These are phyloP conservation scores for Mucor circinelloides DNA, from an alignment of 371 early-diverging fungal genomes.

Conservation along the genomic window DNA sequence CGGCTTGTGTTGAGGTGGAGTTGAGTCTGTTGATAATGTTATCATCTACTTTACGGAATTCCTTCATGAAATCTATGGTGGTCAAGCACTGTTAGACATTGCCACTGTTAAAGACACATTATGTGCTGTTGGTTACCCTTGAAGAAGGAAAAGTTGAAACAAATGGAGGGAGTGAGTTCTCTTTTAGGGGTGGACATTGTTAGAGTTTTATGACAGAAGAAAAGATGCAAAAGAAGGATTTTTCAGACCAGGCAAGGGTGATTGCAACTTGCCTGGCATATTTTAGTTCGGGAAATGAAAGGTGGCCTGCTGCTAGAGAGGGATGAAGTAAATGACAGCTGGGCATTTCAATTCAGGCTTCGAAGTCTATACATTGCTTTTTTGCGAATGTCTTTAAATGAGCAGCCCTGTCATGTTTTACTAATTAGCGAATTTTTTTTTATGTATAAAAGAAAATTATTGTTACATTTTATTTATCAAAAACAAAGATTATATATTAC, in stretches of 20 bases:
- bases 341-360: too few relatives aligned
- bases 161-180: conserved; percentile 44
- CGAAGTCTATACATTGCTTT: too few relatives aligned
- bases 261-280: neutral
- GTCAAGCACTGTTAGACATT: neutral
- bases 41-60: conserved; percentile 78
- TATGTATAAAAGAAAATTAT: neutral
- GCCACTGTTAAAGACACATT: neutral
- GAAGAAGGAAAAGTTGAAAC: conserved; percentile 72
- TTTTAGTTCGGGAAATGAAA: neutral
- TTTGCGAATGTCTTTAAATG: too few relatives aligned
- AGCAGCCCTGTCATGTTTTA: too few relatives aligned
- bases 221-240: neutral
- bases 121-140: conserved; percentile 53
- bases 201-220: neutral
- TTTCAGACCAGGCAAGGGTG: neutral
- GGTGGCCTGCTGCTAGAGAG: neutral
- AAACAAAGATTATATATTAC: neutral
- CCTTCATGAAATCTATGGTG: conserved; percentile 62
- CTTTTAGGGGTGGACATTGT: conserved; percentile 27
- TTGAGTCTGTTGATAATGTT: conserved; percentile 80
- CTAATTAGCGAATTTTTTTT: too few relatives aligned
- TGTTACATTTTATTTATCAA: neutral
- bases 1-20: conserved; percentile 69
- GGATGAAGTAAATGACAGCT: too few relatives aligned